phyloP scores from a whole-genome alignment of 83 land plant species.

The Thuja plicata region DNA sequence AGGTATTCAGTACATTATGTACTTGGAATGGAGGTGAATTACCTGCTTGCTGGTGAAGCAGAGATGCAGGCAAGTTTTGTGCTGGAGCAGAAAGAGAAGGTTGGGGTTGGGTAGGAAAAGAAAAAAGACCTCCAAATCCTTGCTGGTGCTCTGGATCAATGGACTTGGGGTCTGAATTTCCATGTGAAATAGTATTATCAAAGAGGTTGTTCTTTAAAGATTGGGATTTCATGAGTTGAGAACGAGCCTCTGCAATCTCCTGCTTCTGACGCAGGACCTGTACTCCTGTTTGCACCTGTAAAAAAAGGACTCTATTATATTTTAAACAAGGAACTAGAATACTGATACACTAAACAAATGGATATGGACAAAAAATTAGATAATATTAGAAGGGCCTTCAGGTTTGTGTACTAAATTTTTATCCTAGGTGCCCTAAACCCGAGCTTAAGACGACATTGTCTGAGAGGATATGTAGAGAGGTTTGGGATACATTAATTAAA shows the following conservation, averaged over 20 bases:
- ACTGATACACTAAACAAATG: not conserved
- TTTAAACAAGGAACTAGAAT: not conserved
- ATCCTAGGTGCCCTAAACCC: no score
- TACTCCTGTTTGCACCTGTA: slow-evolving; percentile 79
- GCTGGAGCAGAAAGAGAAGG: slow-evolving; percentile 15
- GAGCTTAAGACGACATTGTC: no score
- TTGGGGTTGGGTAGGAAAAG: slow-evolving; percentile 15
- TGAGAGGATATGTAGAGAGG: no score
- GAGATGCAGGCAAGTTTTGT: not conserved
- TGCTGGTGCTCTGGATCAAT: slow-evolving; percentile 19
- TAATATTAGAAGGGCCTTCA: no score
- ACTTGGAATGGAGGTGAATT: slow-evolving; percentile 26
- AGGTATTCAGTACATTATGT: not conserved
- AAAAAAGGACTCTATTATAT: not conserved
- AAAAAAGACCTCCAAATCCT: slow-evolving; percentile 13
- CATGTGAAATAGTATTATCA: not conserved
- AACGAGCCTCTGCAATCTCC: slow-evolving; percentile 66
- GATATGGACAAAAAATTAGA: no score
- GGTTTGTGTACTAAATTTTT: no score
- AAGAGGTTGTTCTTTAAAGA: slow-evolving; percentile 26
- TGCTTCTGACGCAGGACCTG: slow-evolving; percentile 77
- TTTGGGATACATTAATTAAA: no score
- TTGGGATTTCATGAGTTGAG: slow-evolving; percentile 56
- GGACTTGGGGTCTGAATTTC: slow-evolving; percentile 19
- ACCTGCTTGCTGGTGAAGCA: slow-evolving; percentile 15